Evolutionary conservation across 148 eudicot genomes (phyloP).

Genomic region (Rhododendron ovatum): DNA sequence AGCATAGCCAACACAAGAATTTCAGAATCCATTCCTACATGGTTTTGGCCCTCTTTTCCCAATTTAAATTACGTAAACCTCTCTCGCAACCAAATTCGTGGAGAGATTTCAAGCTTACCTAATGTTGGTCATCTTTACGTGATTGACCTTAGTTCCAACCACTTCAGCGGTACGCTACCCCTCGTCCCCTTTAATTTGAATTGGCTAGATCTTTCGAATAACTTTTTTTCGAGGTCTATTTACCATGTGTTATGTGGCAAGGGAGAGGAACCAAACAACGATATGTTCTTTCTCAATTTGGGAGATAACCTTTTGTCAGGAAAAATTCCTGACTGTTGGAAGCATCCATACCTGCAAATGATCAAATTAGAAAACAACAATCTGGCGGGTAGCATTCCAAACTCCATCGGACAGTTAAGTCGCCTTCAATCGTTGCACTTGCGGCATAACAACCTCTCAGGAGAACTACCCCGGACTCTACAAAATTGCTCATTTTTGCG

Average conservation of each 20-base stretch:
- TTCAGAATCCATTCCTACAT: slow-evolving; percentile 1
- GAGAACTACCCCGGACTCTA: slow-evolving; percentile 10
- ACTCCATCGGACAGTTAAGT: background rate
- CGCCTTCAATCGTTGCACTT: background rate
- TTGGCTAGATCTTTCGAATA: slow-evolving; percentile 6
- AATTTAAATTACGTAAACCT: background rate
- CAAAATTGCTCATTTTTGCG: background rate
- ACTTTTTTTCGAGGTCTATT: slow-evolving; percentile 8
- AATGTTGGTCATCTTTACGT: no score
- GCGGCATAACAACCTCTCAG: background rate
- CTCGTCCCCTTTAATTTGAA: background rate
- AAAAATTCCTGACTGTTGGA: background rate
- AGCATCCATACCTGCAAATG: background rate
- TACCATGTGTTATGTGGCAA: background rate
- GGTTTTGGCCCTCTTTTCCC: background rate
- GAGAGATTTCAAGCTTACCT: background rate
- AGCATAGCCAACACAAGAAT: slow-evolving; percentile 1
- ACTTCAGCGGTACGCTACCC: background rate
- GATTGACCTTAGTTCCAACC: background rate
- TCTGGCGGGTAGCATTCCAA: background rate
- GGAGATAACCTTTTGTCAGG: background rate
- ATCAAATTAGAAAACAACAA: background rate
- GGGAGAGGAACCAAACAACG: background rate
- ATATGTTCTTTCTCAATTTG: background rate
- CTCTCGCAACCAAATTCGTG: background rate